Conservation (phyloP, 2,329 filamentous ascomycete genomes). For the Lasiodiplodia sp. region DNA sequence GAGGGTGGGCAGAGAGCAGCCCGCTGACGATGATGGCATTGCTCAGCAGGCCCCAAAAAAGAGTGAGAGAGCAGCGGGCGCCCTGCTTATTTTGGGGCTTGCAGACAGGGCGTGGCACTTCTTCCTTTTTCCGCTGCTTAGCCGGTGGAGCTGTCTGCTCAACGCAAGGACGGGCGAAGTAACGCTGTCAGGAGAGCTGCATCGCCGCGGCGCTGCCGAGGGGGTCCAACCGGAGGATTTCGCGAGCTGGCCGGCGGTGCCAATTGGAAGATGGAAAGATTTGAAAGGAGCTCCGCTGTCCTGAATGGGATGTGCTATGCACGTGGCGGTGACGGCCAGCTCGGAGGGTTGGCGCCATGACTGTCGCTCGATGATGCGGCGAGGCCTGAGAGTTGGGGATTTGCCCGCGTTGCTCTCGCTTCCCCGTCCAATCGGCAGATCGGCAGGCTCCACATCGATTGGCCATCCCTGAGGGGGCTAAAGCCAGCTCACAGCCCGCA, state of each 20-base stretch:
- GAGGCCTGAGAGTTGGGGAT: neutral
- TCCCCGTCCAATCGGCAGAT: constrained; percentile 2
- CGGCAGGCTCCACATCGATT: neutral
- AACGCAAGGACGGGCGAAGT: constrained; percentile 18
- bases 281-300: neutral
- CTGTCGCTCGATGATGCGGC: too few species aligned
- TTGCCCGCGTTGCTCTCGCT: neutral
- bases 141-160: neutral
- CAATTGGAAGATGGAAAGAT: constrained; percentile 1
- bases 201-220: neutral
- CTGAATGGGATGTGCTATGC: neutral
- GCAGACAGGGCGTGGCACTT: constrained; percentile 4
- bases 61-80: neutral
- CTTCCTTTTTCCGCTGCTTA: neutral
- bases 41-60: constrained; percentile 13
- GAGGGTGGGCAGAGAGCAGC: neutral
- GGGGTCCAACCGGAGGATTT: constrained; percentile 15
- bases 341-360: neutral
- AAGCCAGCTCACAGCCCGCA: neutral
- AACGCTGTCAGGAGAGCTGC: constrained; percentile 9
- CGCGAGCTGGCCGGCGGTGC: neutral
- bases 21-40: neutral
- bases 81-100: neutral
- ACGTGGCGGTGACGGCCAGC: constrained; percentile 10
- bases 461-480: neutral